These are phyloP conservation scores for Alternaria sp. DNA, from an alignment of 2,329 filamentous ascomycete species.

Conservation along the genomic window DNA sequence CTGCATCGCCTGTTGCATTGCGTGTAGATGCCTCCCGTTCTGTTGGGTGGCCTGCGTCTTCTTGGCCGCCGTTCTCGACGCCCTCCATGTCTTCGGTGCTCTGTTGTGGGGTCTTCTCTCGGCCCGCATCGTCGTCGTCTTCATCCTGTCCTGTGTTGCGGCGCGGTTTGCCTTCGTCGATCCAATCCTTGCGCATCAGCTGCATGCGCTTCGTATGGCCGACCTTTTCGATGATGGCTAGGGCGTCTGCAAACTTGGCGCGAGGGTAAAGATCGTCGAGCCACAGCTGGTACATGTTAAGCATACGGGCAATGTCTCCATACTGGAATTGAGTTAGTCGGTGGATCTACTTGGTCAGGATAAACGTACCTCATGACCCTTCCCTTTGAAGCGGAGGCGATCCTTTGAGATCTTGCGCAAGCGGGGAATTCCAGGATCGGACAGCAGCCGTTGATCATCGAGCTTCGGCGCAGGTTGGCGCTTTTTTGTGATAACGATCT, in stretches of 20 bases:
- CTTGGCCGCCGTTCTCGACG: conserved; percentile 2
- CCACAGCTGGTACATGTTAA: conserved; percentile 95
- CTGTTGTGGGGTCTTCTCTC: conserved; percentile 1
- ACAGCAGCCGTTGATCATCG: conserved; percentile 83
- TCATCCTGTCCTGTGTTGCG: conserved; percentile 32
- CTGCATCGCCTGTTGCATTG: conserved; percentile 20
- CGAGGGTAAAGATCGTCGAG: conserved; percentile 95
- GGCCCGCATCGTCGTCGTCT: conserved; percentile 31
- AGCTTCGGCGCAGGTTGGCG: conserved; percentile 81
- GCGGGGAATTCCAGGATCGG: conserved; percentile 81
- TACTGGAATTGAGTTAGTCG: conserved; percentile 63
- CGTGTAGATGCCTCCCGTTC: background rate
- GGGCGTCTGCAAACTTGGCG: conserved; percentile 88
- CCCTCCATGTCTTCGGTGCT: conserved; percentile 16
- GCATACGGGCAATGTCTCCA: conserved; percentile 78
- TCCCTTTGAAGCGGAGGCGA: conserved; percentile 82
- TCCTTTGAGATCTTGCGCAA: conserved; percentile 73
- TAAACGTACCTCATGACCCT: conserved; percentile 79
- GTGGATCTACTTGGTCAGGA: background rate
- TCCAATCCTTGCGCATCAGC: conserved; percentile 79
- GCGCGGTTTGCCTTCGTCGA: conserved; percentile 73
- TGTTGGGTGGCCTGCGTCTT: background rate
- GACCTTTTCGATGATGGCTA: conserved; percentile 89
- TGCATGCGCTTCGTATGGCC: conserved; percentile 84
- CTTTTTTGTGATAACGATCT: conserved; percentile 81